phyloP scores from a whole-genome alignment of 2,329 filamentous ascomycete genomes.

The Talaromyces rugulosus region DNA sequence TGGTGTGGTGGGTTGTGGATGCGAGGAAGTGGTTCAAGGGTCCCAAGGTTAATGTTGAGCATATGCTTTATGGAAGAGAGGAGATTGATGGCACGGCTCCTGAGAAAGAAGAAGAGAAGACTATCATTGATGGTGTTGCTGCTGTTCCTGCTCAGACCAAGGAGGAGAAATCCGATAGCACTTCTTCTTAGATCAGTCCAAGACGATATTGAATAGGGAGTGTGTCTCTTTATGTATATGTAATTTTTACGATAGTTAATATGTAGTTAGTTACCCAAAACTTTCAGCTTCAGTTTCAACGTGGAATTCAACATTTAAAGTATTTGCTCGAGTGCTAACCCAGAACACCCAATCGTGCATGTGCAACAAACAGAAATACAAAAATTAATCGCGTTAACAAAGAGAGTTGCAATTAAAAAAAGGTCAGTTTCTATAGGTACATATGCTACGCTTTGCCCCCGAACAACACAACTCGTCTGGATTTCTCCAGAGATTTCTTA shows the following conservation, averaged over 20 bases:
- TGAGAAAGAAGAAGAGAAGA: background rate
- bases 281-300: background rate
- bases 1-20: conserved; percentile 60
- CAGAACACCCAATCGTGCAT: background rate
- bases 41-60: conserved; percentile 63
- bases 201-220: background rate
- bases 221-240: background rate
- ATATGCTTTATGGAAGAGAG: conserved; percentile 31
- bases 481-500: background rate
- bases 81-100: conserved; percentile 2
- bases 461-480: background rate
- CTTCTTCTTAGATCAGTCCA: background rate
- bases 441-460: background rate
- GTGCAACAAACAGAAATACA: background rate
- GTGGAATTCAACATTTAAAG: background rate
- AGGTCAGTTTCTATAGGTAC: background rate
- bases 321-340: background rate
- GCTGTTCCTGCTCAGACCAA: background rate
- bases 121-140: background rate
- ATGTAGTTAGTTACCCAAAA: background rate
- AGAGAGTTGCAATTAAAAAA: background rate
- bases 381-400: background rate
- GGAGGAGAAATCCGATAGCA: background rate
- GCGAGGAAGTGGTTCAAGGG: conserved; percentile 68
- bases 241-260: background rate